Percentiles rank a stretch among this genome's conserved stretches.
Conservation (phyloP, 345 rosid genomes). For the rapeseed (Brassica napus) region DNA sequence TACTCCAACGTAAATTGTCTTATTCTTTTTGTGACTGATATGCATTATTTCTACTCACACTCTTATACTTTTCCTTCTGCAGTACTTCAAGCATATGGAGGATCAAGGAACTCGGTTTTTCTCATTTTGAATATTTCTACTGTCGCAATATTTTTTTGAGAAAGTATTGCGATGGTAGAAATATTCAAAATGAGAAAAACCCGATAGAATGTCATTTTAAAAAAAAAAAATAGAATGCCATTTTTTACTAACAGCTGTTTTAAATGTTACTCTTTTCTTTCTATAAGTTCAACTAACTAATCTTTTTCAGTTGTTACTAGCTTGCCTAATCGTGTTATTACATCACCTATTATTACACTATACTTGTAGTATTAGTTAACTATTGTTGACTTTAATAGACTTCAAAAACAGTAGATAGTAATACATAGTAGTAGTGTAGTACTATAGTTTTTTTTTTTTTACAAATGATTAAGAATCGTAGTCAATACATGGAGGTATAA, state of each 20-base stretch:
- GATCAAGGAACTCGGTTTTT: neutral
- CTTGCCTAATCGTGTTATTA: neutral
- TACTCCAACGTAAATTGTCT: neutral
- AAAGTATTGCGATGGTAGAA: too few species aligned
- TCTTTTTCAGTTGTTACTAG: neutral
- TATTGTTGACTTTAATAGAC: neutral
- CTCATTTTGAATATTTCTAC: neutral
- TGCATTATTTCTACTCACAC: neutral
- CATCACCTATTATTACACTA: neutral
- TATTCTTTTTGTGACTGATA: neutral
- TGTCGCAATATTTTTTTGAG: neutral
- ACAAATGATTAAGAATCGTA: neutral
- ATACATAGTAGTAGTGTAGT: neutral
- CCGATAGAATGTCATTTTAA: too few species aligned
- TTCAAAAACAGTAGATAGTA: neutral
- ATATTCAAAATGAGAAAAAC: too few species aligned
- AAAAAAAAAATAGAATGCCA: neutral
- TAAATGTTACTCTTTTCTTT: neutral
- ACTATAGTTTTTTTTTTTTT: neutral
- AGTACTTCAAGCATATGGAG: slow-evolving; percentile 15
- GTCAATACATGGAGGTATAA: slow-evolving; percentile 5
- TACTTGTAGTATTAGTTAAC: neutral
- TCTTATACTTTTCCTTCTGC: neutral
- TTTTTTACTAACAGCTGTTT: neutral
- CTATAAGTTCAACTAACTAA: neutral